Conservation (phyloP, 768 basidiomycete genomes). For the Nidularia pulvinata region DNA sequence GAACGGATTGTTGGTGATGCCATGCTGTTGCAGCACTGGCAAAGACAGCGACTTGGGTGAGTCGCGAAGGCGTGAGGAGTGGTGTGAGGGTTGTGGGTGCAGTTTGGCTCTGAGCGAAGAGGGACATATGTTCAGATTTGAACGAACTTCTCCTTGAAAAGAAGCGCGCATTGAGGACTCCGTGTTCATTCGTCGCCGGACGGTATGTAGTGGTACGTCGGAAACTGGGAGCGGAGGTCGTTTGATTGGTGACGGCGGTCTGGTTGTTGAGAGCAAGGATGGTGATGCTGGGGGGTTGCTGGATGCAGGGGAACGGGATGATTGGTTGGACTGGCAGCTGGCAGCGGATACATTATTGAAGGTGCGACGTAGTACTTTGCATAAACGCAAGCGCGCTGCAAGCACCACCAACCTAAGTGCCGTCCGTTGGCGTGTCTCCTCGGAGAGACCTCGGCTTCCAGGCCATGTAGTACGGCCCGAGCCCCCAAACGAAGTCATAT, state of each 20-base stretch:
- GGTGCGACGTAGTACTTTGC: constrained; percentile 47
- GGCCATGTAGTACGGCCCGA: too few species aligned
- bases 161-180: background rate
- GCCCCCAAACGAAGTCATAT: too few species aligned
- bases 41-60: constrained; percentile 9
- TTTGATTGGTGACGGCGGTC: too few species aligned
- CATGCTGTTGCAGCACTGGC: constrained; percentile 16
- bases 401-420: constrained; percentile 68
- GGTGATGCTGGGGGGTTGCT: constrained; percentile 3
- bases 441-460: constrained; percentile 41
- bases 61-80: too few species aligned
- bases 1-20: constrained; percentile 15
- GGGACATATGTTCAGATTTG: too few species aligned
- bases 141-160: too few species aligned
- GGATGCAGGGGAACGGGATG: background rate
- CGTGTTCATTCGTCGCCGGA: constrained; percentile 5
- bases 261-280: constrained; percentile 15
- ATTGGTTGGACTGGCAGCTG: background rate
- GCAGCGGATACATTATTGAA: too few species aligned
- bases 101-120: too few species aligned
- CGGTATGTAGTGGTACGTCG: constrained; percentile 13
- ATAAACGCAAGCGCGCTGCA: constrained; percentile 67
- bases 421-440: constrained; percentile 62
- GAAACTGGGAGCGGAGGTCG: constrained; percentile 14
- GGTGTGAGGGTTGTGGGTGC: too few species aligned